A percentile compares a stretch with the other conserved stretches of the same genome.
phyloP scores from a whole-genome alignment of 78 protist genomes.

The Isochrysis galbana region DNA sequence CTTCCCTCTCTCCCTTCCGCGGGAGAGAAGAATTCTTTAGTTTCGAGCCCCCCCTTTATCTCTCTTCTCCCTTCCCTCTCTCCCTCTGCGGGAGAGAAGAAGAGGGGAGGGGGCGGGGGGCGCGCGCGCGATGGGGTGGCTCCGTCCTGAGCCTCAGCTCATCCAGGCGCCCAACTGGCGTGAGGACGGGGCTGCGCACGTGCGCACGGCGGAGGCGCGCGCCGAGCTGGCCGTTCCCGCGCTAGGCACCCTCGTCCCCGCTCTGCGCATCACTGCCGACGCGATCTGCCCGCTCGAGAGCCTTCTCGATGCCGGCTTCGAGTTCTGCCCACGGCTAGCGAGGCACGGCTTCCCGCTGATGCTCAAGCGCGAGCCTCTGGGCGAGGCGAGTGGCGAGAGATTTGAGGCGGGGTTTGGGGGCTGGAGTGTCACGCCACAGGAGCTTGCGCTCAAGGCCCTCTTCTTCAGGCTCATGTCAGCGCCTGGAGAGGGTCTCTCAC shows the following conservation, averaged over 20 bases:
- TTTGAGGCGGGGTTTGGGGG: background rate
- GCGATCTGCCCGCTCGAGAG: background rate
- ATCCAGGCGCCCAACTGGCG: background rate
- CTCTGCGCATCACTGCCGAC: background rate
- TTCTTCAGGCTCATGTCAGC: background rate
- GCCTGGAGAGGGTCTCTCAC: background rate
- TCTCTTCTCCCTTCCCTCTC: too few species aligned
- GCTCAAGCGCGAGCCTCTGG: background rate
- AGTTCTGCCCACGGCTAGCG: background rate
- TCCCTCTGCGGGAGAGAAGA: too few species aligned
- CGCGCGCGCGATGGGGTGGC: background rate
- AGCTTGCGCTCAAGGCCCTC: background rate
- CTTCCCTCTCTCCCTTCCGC: too few species aligned
- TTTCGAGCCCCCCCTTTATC: too few species aligned
- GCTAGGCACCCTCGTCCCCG: background rate
- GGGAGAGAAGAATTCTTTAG: too few species aligned
- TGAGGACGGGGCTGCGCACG: background rate
- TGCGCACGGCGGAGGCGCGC: background rate
- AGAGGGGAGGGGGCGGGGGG: too few species aligned
- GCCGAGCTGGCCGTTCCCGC: slow-evolving; percentile 1
- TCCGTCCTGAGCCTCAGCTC: background rate
- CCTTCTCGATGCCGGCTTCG: background rate
- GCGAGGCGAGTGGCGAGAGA: background rate
- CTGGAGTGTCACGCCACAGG: background rate
- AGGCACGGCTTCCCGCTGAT: background rate